A percentile compares a stretch with the other conserved stretches of the same genome.
Conservation (phyloP, 2,329 filamentous ascomycete species). For the Escovopsis sp. region DNA sequence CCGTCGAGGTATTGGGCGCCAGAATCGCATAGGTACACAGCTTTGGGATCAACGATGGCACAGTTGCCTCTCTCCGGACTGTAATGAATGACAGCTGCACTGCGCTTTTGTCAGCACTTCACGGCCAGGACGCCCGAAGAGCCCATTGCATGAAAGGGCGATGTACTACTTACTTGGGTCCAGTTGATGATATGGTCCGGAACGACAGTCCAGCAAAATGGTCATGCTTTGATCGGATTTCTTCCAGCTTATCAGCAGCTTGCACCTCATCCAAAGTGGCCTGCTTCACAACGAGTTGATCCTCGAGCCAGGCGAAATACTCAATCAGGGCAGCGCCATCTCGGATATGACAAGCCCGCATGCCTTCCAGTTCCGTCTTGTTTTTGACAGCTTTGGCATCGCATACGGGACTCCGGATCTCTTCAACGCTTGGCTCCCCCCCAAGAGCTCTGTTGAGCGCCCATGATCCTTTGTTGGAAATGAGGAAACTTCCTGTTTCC, state of each 20-base stretch:
- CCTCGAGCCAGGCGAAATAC: conserved; percentile 94
- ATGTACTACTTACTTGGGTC: conserved; percentile 43
- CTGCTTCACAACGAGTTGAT: conserved; percentile 65
- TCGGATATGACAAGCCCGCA: conserved; percentile 85
- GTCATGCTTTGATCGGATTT: conserved; percentile 50
- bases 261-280: conserved; percentile 71
- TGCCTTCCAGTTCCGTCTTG: conserved; percentile 72
- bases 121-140: too few species aligned
- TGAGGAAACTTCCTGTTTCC: conserved; percentile 52
- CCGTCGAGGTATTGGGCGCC: conserved; percentile 94
- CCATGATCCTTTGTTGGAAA: conserved; percentile 88
- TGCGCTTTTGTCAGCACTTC: conserved; percentile 19
- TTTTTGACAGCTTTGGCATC: conserved; percentile 96
- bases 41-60: conserved; percentile 66
- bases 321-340: conserved; percentile 83
- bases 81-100: conserved; percentile 93
- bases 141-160: conserved; percentile 1
- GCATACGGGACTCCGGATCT: conserved; percentile 71
- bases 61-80: conserved; percentile 73
- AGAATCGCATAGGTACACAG: conserved; percentile 90
- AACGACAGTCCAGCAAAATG: conserved; percentile 86
- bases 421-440: conserved; percentile 72
- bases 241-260: conserved; percentile 82
- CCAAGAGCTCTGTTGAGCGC: conserved; percentile 76
- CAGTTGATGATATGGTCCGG: conserved; percentile 89